phyloP scores from a whole-genome alignment of 2,329 filamentous ascomycete genomes.

The Leptographium galeiforme region DNA sequence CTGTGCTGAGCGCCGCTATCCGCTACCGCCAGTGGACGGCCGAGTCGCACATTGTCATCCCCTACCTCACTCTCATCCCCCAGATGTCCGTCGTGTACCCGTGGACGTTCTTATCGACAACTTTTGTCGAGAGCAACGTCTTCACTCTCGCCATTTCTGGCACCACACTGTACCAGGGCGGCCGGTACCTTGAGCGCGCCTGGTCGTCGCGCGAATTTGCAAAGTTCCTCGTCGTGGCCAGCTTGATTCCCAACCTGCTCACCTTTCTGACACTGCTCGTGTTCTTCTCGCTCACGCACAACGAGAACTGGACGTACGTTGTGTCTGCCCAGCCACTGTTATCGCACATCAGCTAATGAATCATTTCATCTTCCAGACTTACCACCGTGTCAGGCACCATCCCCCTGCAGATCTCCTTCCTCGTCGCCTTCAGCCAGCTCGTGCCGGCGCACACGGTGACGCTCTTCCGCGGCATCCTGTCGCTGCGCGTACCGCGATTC shows the following conservation, averaged over 20 bases:
- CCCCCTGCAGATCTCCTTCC: constrained; percentile 80
- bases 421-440: constrained; percentile 94
- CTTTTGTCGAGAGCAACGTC: constrained; percentile 85
- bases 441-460: constrained; percentile 95
- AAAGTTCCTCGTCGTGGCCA: constrained; percentile 70
- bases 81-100: constrained; percentile 75
- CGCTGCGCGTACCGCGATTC: constrained; percentile 67
- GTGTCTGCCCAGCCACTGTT: not conserved
- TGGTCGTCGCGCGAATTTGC: constrained; percentile 88
- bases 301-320: constrained; percentile 52
- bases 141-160: constrained; percentile 70
- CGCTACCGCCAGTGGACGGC: constrained; percentile 56
- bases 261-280: constrained; percentile 59
- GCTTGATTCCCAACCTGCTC: constrained; percentile 67
- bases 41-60: constrained; percentile 55
- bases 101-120: constrained; percentile 80
- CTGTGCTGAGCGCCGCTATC: constrained; percentile 68
- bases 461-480: constrained; percentile 75
- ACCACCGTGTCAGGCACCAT: constrained; percentile 81
- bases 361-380: constrained; percentile 33
- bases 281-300: constrained; percentile 52
- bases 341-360: not conserved
- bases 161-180: constrained; percentile 76
- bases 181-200: constrained; percentile 86
- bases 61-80: constrained; percentile 80